A percentile compares a stretch with the other conserved stretches of the same genome.
These are phyloP conservation scores for Fusarium sororula DNA, from an alignment of 2,329 filamentous ascomycete species.

Conservation along the genomic window DNA sequence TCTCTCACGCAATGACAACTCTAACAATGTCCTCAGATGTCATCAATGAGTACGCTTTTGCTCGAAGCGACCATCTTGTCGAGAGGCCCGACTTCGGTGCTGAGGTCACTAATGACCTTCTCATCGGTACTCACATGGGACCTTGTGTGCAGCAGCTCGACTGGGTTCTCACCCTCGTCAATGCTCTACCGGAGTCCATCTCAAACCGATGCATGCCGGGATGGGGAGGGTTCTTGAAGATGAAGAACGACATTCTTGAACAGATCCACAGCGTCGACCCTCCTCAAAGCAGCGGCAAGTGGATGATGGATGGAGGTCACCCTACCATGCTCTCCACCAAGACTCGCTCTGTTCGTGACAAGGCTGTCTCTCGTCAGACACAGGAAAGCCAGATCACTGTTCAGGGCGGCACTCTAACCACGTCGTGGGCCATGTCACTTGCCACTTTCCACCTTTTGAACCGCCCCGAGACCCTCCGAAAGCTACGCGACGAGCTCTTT, in stretches of 20 bases:
- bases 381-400: conserved; percentile 53
- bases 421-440: conserved; percentile 48
- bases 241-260: conserved; percentile 50
- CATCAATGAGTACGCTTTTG: conserved; percentile 53
- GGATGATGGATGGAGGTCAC: conserved; percentile 47
- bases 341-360: conserved; percentile 47
- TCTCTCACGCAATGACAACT: neutral
- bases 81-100: conserved; percentile 48
- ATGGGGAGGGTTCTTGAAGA: conserved; percentile 51
- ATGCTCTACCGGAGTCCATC: conserved; percentile 48
- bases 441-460: conserved; percentile 49
- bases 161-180: conserved; percentile 49
- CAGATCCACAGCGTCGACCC: conserved; percentile 49
- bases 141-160: conserved; percentile 49
- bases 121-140: conserved; percentile 51
- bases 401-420: conserved; percentile 53
- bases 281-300: conserved; percentile 47
- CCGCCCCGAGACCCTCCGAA: conserved; percentile 43
- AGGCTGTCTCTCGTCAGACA: conserved; percentile 46
- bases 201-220: conserved; percentile 49
- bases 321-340: conserved; percentile 50
- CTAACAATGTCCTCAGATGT: conserved; percentile 43
- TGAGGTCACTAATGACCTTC: conserved; percentile 48
- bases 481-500: conserved; percentile 50
- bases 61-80: conserved; percentile 47